Evolutionary conservation across 78 protist genomes (phyloP), one percentile per base, ranked within the genome.

Genomic region (Tieghemostelium lacteum): DNA sequence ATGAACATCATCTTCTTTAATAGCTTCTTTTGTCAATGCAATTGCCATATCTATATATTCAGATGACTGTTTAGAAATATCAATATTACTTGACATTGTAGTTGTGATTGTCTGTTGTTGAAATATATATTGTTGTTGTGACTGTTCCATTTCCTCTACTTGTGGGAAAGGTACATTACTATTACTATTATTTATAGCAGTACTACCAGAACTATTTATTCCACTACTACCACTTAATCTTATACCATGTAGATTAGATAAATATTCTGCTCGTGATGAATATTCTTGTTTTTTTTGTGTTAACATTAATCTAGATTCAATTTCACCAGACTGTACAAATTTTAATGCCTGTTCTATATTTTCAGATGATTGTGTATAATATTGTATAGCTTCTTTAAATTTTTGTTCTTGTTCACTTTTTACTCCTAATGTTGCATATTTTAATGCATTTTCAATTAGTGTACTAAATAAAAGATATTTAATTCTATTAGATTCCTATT

Each of bases 261-360:
- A 83, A 34, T 28, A 31, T 17, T 83, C 91, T 8, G 78, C 77
- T 69, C 91, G 50, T 33, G 33, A 14, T 29, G 49, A 24, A 60
- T 83, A 83, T 33, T 83, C 91, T 58, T 83, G 91, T 69, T 69
- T 66, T 55, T 83, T 83, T 69, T 83, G 91, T 33, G 55, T 69
- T 31, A 83, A 69, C 17, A 60, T 22, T 69, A 83, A 45, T 69
- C 91, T 83, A 42, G 67, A 45, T 58, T 69, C 91, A 42, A 31
- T 29, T 19, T 75, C 14, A 22, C 22, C 24, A 26, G 17, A 40
- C 45, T 55, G 4, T 29, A n/a, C 64, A 66, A 66, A 8, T 54
- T 7, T 50, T 40, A 78, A 66, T 7, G 78, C 78, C 42, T 69
- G 37, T 67, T 83, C 80, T 45, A 83, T 58, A 33, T 58, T 5